phyloP scores from a whole-genome alignment of 306 rosid genomes.

The Rubus parviflorus region DNA sequence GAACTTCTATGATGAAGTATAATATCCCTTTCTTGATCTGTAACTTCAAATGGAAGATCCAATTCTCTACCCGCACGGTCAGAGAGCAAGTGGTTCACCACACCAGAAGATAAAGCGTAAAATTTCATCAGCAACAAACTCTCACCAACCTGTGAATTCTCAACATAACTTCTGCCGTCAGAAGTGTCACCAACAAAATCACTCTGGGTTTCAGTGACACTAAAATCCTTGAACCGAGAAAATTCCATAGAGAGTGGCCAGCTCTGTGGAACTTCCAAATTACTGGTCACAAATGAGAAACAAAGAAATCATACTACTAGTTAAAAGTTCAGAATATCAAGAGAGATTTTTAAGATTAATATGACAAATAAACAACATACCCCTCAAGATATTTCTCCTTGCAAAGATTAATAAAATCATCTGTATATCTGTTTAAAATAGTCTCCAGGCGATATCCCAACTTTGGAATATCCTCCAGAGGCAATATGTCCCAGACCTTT shows the following conservation, averaged over 20 bases:
- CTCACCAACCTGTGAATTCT: conserved; percentile 71
- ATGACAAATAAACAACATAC: conserved; percentile 26
- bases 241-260: conserved; percentile 48
- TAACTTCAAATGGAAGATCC: conserved; percentile 73
- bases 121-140: conserved; percentile 73
- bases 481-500: conserved; percentile 67
- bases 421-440: conserved; percentile 53
- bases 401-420: conserved; percentile 51
- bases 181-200: conserved; percentile 25
- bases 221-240: conserved; percentile 34
- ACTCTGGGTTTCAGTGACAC: conserved; percentile 25
- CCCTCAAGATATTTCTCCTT: conserved; percentile 47
- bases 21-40: conserved; percentile 56
- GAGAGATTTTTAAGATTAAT: not conserved
- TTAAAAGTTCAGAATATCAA: not conserved
- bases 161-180: conserved; percentile 57
- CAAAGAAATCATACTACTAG: not conserved
- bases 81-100: conserved; percentile 56
- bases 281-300: conserved; percentile 24
- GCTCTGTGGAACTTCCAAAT: conserved; percentile 50
- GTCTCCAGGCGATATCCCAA: conserved; percentile 51
- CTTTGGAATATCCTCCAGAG: conserved; percentile 48
- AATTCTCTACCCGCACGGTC: conserved; percentile 43
- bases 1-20: conserved; percentile 52
- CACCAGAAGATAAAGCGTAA: conserved; percentile 51